These are phyloP conservation scores for Podila epicladia DNA, from an alignment of 192 early-diverging fungal species.

Conservation along the genomic window DNA sequence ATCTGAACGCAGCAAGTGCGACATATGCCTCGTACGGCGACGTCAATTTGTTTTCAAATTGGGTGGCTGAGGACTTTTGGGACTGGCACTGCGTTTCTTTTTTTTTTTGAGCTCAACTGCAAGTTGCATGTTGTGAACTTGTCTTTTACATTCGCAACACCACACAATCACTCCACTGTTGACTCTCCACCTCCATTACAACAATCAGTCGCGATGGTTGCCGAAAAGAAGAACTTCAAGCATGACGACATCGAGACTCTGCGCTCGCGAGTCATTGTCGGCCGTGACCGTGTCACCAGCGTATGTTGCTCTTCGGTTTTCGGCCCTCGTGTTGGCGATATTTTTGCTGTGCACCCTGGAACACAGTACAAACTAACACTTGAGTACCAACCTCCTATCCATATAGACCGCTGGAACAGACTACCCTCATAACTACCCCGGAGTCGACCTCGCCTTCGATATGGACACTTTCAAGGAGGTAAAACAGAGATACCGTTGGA, in stretches of 20 bases:
- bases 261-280: constrained; percentile 71
- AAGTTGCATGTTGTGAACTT: no score
- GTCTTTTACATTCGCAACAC: neutral
- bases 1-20: no score
- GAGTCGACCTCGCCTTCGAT: constrained; percentile 68
- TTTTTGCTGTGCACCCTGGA: neutral
- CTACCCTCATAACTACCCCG: constrained; percentile 77
- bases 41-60: no score
- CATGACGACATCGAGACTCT: constrained; percentile 53
- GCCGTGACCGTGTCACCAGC: constrained; percentile 74
- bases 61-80: no score
- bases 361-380: neutral
- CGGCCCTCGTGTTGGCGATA: neutral
- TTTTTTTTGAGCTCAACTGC: no score
- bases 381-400: neutral
- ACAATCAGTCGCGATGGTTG: constrained; percentile 19
- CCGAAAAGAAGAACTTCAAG: constrained; percentile 45
- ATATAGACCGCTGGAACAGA: constrained; percentile 82
- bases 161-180: neutral
- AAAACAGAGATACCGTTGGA: constrained; percentile 4
- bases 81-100: no score
- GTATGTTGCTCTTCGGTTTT: constrained; percentile 48
- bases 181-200: neutral
- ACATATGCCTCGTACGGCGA: no score
- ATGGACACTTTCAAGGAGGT: constrained; percentile 78